These are phyloP conservation scores for Psilocybe azurescens DNA, from an alignment of 768 basidiomycete species.

Conservation along the genomic window DNA sequence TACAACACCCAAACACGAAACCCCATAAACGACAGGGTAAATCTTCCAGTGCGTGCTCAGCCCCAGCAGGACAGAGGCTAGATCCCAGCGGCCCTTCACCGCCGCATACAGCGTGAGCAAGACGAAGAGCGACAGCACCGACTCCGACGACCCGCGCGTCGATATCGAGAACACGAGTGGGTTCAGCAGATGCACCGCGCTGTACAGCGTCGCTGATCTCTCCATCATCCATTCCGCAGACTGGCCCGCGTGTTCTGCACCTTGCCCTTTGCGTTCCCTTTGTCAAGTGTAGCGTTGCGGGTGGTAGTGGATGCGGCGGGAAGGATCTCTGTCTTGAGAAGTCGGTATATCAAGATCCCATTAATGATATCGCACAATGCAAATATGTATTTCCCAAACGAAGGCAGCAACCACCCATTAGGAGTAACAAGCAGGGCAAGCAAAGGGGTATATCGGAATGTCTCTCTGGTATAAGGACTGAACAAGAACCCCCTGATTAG, in stretches of 20 bases:
- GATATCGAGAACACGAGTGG: constrained; percentile 96
- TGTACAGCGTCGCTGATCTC: constrained; percentile 58
- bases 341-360: constrained; percentile 69
- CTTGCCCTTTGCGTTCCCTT: not conserved
- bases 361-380: constrained; percentile 83
- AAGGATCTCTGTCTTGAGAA: constrained; percentile 59
- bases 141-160: constrained; percentile 95
- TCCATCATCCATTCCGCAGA: constrained; percentile 17
- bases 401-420: constrained; percentile 78
- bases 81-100: constrained; percentile 61
- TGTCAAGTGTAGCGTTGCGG: not conserved
- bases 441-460: constrained; percentile 96
- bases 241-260: constrained; percentile 3
- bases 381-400: constrained; percentile 93
- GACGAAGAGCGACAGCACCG: constrained; percentile 81
- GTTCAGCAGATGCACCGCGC: constrained; percentile 83
- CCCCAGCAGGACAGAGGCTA: constrained; percentile 77
- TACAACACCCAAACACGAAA: constrained; percentile 71
- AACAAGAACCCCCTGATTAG: constrained; percentile 11
- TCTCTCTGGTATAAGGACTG: constrained; percentile 90
- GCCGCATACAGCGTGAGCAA: constrained; percentile 69
- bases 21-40: constrained; percentile 91
- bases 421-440: constrained; percentile 84
- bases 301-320: constrained; percentile 25
- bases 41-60: constrained; percentile 96